Evolutionary conservation across 2,329 filamentous ascomycete species (phyloP).

Genomic region (Trichoderma breve): DNA sequence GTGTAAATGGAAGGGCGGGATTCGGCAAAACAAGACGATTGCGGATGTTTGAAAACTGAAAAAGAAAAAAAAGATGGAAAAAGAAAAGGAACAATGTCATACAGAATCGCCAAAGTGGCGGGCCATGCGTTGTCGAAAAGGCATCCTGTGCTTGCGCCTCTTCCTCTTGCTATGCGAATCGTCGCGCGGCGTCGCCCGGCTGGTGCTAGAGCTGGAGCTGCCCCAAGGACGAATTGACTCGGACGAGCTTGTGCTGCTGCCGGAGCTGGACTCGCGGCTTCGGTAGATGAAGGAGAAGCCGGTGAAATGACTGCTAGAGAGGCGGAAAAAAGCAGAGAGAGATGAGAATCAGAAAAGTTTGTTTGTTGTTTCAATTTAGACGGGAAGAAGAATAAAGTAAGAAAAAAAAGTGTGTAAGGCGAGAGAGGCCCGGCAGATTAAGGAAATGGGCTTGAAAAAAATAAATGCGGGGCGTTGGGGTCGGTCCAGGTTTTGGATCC

Average conservation of each 20-base stretch:
- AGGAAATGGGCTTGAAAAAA: background rate
- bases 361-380: background rate
- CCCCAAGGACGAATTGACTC: conserved; percentile 7
- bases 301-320: conserved; percentile 8
- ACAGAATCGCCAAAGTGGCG: conserved; percentile 49
- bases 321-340: background rate
- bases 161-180: conserved; percentile 20
- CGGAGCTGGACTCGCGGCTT: conserved; percentile 11
- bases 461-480: conserved; percentile 19
- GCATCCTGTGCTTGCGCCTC: conserved; percentile 33
- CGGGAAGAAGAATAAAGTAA: background rate
- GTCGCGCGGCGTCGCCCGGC: conserved; percentile 5
- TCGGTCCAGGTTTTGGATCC: background rate
- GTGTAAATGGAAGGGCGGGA: background rate
- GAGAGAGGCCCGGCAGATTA: background rate
- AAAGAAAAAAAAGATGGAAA: background rate
- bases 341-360: background rate
- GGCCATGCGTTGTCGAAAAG: conserved; percentile 43
- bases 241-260: conserved; percentile 15
- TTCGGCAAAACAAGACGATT: background rate
- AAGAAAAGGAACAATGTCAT: conserved; percentile 21
- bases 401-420: background rate
- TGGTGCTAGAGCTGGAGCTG: background rate
- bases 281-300: conserved; percentile 14
- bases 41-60: background rate